Conservation (phyloP, 2,329 filamentous ascomycete genomes). For the Westerdykella aurantiaca region DNA sequence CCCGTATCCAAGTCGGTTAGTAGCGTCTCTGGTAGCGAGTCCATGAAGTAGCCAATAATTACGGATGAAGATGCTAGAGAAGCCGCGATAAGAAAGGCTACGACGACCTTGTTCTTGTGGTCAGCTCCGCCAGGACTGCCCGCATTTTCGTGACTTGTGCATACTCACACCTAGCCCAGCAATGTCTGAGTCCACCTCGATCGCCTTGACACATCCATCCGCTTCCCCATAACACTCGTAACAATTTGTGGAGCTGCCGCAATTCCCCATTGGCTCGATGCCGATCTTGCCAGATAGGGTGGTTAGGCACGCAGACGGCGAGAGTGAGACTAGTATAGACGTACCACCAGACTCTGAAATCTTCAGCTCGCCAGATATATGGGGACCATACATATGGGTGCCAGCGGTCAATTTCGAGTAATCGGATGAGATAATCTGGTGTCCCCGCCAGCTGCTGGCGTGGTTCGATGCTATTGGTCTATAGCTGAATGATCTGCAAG, state of each 20-base stretch:
- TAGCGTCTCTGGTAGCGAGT: not conserved
- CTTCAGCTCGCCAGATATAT: no score
- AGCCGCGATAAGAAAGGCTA: not conserved
- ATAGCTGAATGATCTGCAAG: no score
- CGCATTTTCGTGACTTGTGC: not conserved
- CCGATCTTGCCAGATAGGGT: not conserved
- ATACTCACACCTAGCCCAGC: slow-evolving; percentile 2
- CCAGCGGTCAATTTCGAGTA: no score
- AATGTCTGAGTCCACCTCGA: slow-evolving; percentile 3
- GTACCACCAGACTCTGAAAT: no score
- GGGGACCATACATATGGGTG: no score
- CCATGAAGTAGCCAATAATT: not conserved
- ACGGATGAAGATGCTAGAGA: not conserved
- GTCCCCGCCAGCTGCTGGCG: no score
- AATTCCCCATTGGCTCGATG: slow-evolving; percentile 2
- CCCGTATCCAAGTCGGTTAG: not conserved
- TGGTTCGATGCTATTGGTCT: no score
- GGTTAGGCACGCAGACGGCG: no score
- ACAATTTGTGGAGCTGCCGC: slow-evolving; percentile 3
- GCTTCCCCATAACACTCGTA: slow-evolving; percentile 1
- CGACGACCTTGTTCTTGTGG: not conserved
- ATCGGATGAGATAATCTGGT: no score
- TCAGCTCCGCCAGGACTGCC: not conserved
- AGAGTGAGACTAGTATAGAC: no score
- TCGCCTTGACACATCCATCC: not conserved